Percentiles rank a stretch among this genome's conserved stretches.
Evolutionary conservation across 1,284 basidiomycete genomes (phyloP).

Genomic region (Rhodotorula sp.): DNA sequence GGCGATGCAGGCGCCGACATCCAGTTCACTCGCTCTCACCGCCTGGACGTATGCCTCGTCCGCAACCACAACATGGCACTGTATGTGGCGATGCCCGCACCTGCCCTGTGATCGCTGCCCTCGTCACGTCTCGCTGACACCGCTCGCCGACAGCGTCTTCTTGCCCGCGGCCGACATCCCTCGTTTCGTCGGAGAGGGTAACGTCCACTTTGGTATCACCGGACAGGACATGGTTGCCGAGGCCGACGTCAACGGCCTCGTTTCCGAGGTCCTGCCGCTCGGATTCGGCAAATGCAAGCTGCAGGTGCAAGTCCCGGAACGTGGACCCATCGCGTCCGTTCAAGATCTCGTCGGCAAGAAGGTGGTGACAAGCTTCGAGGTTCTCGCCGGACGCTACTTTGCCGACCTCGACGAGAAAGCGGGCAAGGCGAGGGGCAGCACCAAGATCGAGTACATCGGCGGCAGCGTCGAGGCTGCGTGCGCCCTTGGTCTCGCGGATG

Average conservation of each 20-base stretch:
- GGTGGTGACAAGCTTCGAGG: conserved; percentile 91
- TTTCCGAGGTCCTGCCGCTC: conserved; percentile 78
- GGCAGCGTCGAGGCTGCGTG: conserved; percentile 98
- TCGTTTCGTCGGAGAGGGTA: conserved; percentile 96
- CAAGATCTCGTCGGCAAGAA: conserved; percentile 85
- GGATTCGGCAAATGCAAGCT: conserved; percentile 93
- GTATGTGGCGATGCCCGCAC: conserved; percentile 53
- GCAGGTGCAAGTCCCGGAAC: conserved; percentile 91
- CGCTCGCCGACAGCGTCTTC: conserved; percentile 68
- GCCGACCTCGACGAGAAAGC: conserved; percentile 64
- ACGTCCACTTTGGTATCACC: conserved; percentile 86
- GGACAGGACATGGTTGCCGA: conserved; percentile 98
- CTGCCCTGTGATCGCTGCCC: no score
- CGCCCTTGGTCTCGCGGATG: conserved; percentile 92
- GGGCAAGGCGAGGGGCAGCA: conserved; percentile 50
- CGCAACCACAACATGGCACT: conserved; percentile 91
- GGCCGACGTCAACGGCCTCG: conserved; percentile 69
- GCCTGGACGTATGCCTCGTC: conserved; percentile 88
- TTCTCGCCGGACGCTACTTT: conserved; percentile 80
- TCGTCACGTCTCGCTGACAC: not conserved
- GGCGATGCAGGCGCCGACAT: conserved; percentile 78
- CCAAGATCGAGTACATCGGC: conserved; percentile 90
- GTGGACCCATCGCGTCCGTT: conserved; percentile 64
- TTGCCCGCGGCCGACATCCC: conserved; percentile 97
- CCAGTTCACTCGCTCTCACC: conserved; percentile 83